phyloP scores from a whole-genome alignment of 345 rosid species.

The Chamaenerion angustifolium region DNA sequence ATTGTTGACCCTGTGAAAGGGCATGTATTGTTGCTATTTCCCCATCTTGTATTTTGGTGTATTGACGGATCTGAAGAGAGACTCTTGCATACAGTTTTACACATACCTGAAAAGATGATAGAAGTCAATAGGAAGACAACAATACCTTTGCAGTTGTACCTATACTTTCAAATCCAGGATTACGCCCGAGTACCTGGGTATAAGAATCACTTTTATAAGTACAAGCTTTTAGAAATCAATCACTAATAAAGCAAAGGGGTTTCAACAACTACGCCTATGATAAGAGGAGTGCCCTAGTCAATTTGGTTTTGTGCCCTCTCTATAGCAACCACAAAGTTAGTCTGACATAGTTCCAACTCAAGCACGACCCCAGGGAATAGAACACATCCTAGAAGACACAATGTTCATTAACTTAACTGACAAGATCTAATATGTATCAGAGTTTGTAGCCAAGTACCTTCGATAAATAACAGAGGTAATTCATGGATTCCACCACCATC shows the following conservation, averaged over 20 bases:
- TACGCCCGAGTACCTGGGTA: slow-evolving; percentile 55
- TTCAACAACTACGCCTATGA: slow-evolving; percentile 80
- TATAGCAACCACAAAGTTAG: slow-evolving; percentile 59
- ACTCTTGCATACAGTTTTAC: neutral
- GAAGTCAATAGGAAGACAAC: neutral
- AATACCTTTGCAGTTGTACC: slow-evolving; percentile 96
- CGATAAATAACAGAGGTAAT: slow-evolving; percentile 68
- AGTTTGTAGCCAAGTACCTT: slow-evolving; percentile 35
- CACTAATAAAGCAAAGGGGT: neutral
- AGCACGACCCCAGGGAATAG: slow-evolving; percentile 90
- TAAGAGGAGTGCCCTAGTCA: slow-evolving; percentile 44
- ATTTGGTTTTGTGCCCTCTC: slow-evolving; percentile 69
- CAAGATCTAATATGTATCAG: neutral
- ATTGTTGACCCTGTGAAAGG: slow-evolving; percentile 84
- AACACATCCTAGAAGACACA: slow-evolving; percentile 48
- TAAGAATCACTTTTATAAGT: slow-evolving; percentile 1
- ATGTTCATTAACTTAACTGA: neutral
- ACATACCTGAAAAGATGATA: no score
- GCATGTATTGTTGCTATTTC: slow-evolving; percentile 74
- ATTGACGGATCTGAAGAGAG: slow-evolving; percentile 64
- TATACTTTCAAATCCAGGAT: slow-evolving; percentile 36
- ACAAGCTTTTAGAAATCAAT: slow-evolving; percentile 5
- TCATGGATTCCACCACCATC: slow-evolving; percentile 64
- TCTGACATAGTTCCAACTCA: slow-evolving; percentile 68
- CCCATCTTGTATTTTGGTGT: slow-evolving; percentile 67